These are phyloP conservation scores for Populus hybrid DNA, from an alignment of 441 rosid species.

Conservation along the genomic window DNA sequence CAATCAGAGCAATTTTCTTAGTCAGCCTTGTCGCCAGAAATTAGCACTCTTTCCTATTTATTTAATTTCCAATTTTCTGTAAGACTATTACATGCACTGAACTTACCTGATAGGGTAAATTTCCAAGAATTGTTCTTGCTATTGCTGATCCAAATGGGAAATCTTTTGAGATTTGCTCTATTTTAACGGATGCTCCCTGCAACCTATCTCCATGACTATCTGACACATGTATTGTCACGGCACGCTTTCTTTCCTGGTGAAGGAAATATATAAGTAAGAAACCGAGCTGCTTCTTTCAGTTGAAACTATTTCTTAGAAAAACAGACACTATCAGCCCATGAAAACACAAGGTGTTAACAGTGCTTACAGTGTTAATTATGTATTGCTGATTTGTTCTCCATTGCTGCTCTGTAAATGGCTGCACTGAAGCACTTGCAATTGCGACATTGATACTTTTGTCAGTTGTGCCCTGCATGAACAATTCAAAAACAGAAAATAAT, in stretches of 20 bases:
- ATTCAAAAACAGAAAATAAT: not conserved
- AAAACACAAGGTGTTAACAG: not conserved
- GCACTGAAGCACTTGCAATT: conserved; percentile 23
- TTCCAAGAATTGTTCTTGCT: conserved; percentile 64
- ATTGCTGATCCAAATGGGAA: conserved; percentile 86
- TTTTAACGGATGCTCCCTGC: conserved; percentile 46
- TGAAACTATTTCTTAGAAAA: not conserved
- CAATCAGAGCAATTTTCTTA: not conserved
- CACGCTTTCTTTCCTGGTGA: conserved; percentile 62
- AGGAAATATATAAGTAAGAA: not conserved
- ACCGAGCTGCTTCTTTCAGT: not conserved
- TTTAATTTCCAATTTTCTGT: not conserved
- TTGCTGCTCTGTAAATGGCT: no score
- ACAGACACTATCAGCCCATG: not conserved
- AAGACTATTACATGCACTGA: not conserved
- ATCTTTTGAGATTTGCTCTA: conserved; percentile 64
- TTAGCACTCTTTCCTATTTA: not conserved
- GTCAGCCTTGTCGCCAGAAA: not conserved
- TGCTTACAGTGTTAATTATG: no score
- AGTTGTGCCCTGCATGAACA: conserved; percentile 33
- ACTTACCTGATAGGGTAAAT: conserved; percentile 63
- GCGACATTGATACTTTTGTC: conserved; percentile 30
- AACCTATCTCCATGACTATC: conserved; percentile 46
- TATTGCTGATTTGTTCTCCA: no score
- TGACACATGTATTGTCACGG: conserved; percentile 62